Evolutionary conservation across 495 filamentous ascomycete genomes (phyloP), one percentile per base, ranked within the genome.

Genomic region (Aspergillus olivimuriae): DNA sequence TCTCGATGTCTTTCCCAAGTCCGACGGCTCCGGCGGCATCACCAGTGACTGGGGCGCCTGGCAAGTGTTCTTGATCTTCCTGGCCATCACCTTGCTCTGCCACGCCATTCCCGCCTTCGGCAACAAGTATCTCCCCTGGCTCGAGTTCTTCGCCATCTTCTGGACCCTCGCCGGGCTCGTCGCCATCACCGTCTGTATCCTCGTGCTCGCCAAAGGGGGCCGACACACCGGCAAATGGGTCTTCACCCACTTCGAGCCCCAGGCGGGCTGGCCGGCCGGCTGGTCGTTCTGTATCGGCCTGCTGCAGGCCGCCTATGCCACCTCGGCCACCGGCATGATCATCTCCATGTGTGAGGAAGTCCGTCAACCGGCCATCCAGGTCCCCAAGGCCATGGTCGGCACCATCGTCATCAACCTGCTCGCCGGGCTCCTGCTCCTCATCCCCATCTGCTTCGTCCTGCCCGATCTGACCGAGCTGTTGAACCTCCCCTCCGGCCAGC

Each of bases 361-460:
- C 21, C 80, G 77, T 6, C 66, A 81, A 16, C 74, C 82, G 3
- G 57, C 74, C n/a, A 53, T 74, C 5, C 73, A 76, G 54, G 82
- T 74, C 1, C 81, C 81, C 6, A 73, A 72, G 30, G 77, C 80
- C 38, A 82, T 84, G 72, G 65, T 84, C 20, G 66, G 65, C 16
- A 76, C 73, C 32, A 80, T 84, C 20, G 65, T 65, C 9, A 82
- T 82, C 33, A 80, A 80, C 12, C 65, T 73, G 39, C 57, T 69
- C 26, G 81, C 80, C 1, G 81, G 81, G 2, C 74, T 86, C 39
- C 51, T 80, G 42, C 83, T 82, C 48, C 61, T 83, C 33, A 58
- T 73, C 12, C 68, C 72, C 8, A 60, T 81, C 2, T 59, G 81
- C 2, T 77, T 82, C 44, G 75, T 77, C 72, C 77, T 19, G 78